phyloP scores from a whole-genome alignment of 345 rosid species.

The Salix dunnii region DNA sequence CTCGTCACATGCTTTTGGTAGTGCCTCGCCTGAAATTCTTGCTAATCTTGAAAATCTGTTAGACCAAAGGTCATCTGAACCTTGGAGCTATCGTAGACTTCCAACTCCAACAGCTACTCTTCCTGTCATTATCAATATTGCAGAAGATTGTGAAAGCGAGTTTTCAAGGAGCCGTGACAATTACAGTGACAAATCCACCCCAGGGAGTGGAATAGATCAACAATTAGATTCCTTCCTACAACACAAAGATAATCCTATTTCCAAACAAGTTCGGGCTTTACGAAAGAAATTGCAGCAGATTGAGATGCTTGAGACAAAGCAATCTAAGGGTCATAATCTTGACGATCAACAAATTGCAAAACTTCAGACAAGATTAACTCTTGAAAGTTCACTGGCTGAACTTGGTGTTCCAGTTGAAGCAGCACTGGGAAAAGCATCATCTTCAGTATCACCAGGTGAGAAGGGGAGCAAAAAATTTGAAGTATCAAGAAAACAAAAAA shows the following conservation, averaged over 20 bases:
- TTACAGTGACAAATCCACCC: conserved; percentile 26
- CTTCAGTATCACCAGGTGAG: conserved; percentile 40
- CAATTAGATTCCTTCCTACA: conserved; percentile 61
- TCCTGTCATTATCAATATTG: conserved; percentile 70
- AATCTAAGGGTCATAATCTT: conserved; percentile 62
- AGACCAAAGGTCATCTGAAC: conserved; percentile 77
- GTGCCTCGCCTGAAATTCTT: conserved; percentile 65
- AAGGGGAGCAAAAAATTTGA: conserved; percentile 55
- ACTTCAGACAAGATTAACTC: conserved; percentile 58
- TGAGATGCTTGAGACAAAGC: conserved; percentile 86
- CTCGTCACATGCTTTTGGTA: conserved; percentile 65
- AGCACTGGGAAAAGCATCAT: conserved; percentile 31
- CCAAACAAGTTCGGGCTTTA: conserved; percentile 72
- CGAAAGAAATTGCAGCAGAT: conserved; percentile 91
- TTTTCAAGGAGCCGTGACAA: conserved; percentile 58
- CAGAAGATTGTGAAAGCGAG: conserved; percentile 66
- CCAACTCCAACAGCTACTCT: conserved; percentile 86
- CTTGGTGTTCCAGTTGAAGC: conserved; percentile 59
- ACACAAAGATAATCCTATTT: conserved; percentile 47
- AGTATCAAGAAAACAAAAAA: conserved; percentile 56
- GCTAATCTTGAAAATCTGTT: conserved; percentile 74
- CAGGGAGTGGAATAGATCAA: conserved; percentile 23
- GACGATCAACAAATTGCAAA: conserved; percentile 91
- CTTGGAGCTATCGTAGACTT: conserved; percentile 82
- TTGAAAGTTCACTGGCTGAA: conserved; percentile 69